Base-by-base conservation (phyloP, 2,329 filamentous ascomycete species). In the Scorias spongiosa region DNA sequence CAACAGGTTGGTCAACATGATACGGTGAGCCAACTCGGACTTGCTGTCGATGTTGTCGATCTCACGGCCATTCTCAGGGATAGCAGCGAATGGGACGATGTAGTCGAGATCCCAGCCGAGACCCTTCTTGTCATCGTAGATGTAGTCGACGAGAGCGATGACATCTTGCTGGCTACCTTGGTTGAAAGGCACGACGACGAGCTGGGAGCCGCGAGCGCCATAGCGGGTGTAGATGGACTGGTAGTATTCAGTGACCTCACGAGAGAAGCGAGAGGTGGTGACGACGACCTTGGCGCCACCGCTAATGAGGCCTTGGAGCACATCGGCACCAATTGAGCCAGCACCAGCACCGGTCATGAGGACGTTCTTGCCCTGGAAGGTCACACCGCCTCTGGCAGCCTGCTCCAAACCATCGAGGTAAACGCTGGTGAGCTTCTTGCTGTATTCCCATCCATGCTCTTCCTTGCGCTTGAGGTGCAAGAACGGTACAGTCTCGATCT, bases 341-440 rank as follows among this genome's bases (percentile, higher is more conserved):
- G 88, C 91, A 66, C 91, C 91, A 52, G 91, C 91, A 68, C 91
- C 91, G 49, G 91, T 98, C 88, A 98, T 98, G 53, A 98, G 76
- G 40, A 84, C 89, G 59, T 96, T 85, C 73, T 95, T 96, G 67
- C 84, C 86, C 61, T 87, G 77, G 71, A 93, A 98, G 40, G 80
- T 91, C 47, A 98, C 80, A 63, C 91, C 91, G 44, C 78, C 73
- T 57, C 80, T 83, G 51, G 91, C 91, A 51, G 88, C 87, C 50
- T 88, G 77, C 68, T 94, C 88, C 29, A 98, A 68, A 49, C 86
- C 87, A 61, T 95, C 86, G 29, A 98, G 77, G 63, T 98, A 98
- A 54, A 88, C 66, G 45, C 85, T 84, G 18, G 91, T 96, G 46
- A 98, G 76, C 71, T 93, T 95, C 76, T 96, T 98, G 78, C 86